Evolutionary conservation across 192 early-diverging fungal species (phyloP).

Genomic region (Thamnidium elegans): DNA sequence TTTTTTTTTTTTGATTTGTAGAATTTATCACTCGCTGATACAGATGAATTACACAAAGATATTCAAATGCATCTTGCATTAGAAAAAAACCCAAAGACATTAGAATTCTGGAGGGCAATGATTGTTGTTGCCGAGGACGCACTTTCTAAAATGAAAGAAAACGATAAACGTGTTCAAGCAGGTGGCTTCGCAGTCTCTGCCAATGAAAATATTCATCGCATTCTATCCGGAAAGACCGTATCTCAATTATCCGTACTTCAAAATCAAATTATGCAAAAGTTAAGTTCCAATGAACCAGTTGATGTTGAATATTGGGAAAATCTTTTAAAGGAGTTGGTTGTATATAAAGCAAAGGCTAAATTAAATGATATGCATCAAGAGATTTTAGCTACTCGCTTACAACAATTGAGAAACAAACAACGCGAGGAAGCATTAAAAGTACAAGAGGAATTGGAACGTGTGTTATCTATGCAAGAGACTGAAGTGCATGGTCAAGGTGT

Average conservation of each 20-base stretch:
- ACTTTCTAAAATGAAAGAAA: constrained; percentile 43
- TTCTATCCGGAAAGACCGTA: constrained; percentile 73
- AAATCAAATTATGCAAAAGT: constrained; percentile 69
- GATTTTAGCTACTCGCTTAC: constrained; percentile 69
- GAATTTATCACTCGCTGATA: constrained; percentile 62
- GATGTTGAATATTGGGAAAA: constrained; percentile 98
- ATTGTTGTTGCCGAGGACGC: constrained; percentile 76
- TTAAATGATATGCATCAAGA: constrained; percentile 77
- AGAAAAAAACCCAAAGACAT: constrained; percentile 72
- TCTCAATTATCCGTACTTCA: constrained; percentile 71
- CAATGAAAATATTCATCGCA: constrained; percentile 61
- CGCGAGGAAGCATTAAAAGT: constrained; percentile 53
- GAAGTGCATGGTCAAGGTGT: constrained; percentile 37
- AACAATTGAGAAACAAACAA: constrained; percentile 64
- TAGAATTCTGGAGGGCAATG: constrained; percentile 87
- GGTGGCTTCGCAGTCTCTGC: constrained; percentile 47
- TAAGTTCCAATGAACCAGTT: constrained; percentile 53
- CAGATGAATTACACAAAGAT: constrained; percentile 80
- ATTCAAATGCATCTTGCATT: constrained; percentile 85
- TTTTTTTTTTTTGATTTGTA: constrained; percentile 38
- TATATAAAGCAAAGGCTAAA: constrained; percentile 81
- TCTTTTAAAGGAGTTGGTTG: constrained; percentile 66
- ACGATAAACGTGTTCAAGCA: constrained; percentile 20
- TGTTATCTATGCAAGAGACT: constrained; percentile 47
- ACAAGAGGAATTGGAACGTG: constrained; percentile 49